These are phyloP conservation scores for Plasmodium relictum DNA, from an alignment of 169 alveolate species.

Conservation along the genomic window DNA sequence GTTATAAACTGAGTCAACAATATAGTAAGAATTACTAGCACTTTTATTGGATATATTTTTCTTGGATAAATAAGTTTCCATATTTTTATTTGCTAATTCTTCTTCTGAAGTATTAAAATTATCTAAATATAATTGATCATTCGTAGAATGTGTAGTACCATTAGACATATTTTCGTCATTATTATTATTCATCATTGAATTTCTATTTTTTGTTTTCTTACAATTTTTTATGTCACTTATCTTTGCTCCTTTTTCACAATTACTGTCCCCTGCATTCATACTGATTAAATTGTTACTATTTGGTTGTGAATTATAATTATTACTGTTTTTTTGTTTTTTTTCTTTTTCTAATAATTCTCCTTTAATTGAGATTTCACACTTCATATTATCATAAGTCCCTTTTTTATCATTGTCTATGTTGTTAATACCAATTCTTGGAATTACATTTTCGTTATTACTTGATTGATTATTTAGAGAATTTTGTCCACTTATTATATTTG, in stretches of 20 bases:
- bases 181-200: background rate
- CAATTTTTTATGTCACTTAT: background rate
- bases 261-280: background rate
- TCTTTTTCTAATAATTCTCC: background rate
- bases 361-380: background rate
- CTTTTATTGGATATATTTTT: constrained; percentile 16
- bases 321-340: background rate
- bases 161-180: constrained; percentile 31
- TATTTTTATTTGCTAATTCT: constrained; percentile 18
- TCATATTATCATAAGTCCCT: background rate
- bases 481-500: constrained; percentile 39
- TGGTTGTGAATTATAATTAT: background rate
- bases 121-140: constrained; percentile 60
- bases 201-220: constrained; percentile 6
- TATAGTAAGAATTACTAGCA: constrained; percentile 26
- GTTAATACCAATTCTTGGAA: background rate
- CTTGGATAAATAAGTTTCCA: constrained; percentile 7
- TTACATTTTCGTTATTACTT: background rate
- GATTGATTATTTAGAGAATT: constrained; percentile 18
- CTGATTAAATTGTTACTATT: background rate
- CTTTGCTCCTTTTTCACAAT: background rate
- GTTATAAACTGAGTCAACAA: constrained; percentile 58
- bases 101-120: constrained; percentile 72
- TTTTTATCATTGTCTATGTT: background rate
- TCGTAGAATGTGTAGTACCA: constrained; percentile 55